A percentile compares a stretch with the other conserved stretches of the same genome.
phyloP scores from a whole-genome alignment of 2,329 filamentous ascomycete genomes.

The Aspergillus latus region DNA sequence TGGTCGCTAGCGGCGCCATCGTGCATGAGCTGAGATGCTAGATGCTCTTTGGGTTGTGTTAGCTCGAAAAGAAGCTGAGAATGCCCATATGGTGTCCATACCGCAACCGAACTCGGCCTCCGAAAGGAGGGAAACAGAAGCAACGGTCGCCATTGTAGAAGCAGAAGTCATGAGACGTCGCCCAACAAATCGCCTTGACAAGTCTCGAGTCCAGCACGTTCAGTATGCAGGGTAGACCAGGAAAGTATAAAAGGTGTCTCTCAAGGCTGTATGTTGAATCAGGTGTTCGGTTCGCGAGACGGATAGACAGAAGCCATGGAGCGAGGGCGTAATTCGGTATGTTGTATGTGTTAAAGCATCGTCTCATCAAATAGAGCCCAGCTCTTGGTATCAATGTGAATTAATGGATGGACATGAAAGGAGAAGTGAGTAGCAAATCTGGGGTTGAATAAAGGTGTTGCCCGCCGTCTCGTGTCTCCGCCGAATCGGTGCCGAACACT shows the following conservation, averaged over 20 bases:
- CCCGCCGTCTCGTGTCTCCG: constrained; percentile 15
- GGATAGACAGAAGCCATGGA: constrained; percentile 20
- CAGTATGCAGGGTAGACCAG: background rate
- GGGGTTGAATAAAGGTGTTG: constrained; percentile 7
- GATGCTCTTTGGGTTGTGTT: constrained; percentile 35
- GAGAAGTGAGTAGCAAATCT: background rate
- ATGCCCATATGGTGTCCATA: constrained; percentile 25
- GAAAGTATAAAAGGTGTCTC: background rate
- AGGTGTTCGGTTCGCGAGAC: constrained; percentile 11
- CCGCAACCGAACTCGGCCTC: constrained; percentile 45
- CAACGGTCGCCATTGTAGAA: constrained; percentile 36
- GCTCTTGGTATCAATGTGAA: constrained; percentile 10
- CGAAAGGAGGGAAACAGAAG: constrained; percentile 34
- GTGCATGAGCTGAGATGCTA: constrained; percentile 35
- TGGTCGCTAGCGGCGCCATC: constrained; percentile 34
- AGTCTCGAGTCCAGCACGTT: background rate
- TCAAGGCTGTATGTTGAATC: background rate
- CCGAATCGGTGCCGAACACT: constrained; percentile 13
- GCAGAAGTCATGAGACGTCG: background rate
- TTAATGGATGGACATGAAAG: background rate
- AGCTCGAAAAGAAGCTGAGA: constrained; percentile 1
- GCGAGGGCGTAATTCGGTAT: constrained; percentile 15
- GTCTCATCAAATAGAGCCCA: constrained; percentile 15
- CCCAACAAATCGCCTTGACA: background rate
- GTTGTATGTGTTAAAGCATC: constrained; percentile 16